A percentile compares a stretch with the other conserved stretches of the same genome.
Evolutionary conservation across 495 filamentous ascomycete genomes (phyloP).

Genomic region (Annulohypoxylon moriforme): DNA sequence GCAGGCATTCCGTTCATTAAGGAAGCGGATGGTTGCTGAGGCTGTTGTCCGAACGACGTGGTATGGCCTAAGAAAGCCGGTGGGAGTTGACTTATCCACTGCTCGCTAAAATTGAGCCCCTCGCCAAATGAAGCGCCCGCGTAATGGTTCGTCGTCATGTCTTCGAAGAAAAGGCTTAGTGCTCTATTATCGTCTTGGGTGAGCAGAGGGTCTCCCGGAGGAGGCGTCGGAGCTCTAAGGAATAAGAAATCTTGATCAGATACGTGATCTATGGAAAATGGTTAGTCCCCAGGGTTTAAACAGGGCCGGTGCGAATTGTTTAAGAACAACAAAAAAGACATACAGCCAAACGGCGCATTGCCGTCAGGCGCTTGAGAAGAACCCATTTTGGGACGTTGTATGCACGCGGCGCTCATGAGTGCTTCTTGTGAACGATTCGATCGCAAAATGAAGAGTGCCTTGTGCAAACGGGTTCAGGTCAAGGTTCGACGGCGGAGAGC

Average conservation of each 20-base stretch:
- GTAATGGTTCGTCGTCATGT: conserved; percentile 66
- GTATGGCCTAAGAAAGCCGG: conserved; percentile 70
- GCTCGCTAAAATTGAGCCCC: conserved; percentile 59
- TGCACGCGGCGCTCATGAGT: conserved; percentile 57
- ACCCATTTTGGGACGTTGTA: conserved; percentile 61
- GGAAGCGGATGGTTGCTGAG: conserved; percentile 36
- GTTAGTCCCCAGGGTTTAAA: conserved; percentile 37
- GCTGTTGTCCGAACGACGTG: conserved; percentile 68
- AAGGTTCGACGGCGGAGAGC: not conserved
- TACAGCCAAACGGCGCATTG: conserved; percentile 71
- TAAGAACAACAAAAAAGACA: conserved; percentile 44
- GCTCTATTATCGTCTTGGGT: conserved; percentile 70
- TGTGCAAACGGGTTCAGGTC: conserved; percentile 17
- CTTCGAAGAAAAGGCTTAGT: conserved; percentile 72
- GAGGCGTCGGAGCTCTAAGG: conserved; percentile 66
- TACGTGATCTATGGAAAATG: conserved; percentile 55
- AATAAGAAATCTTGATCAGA: conserved; percentile 62
- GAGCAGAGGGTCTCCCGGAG: conserved; percentile 69
- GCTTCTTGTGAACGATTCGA: conserved; percentile 37
- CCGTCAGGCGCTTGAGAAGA: conserved; percentile 54
- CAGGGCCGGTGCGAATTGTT: not conserved
- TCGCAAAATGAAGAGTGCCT: conserved; percentile 13
- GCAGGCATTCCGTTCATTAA: conserved; percentile 32
- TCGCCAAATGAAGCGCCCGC: conserved; percentile 60
- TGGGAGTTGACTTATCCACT: conserved; percentile 67